Evolutionary conservation across 768 basidiomycete genomes (phyloP).

Genomic region (Hirschioporus abietinus): DNA sequence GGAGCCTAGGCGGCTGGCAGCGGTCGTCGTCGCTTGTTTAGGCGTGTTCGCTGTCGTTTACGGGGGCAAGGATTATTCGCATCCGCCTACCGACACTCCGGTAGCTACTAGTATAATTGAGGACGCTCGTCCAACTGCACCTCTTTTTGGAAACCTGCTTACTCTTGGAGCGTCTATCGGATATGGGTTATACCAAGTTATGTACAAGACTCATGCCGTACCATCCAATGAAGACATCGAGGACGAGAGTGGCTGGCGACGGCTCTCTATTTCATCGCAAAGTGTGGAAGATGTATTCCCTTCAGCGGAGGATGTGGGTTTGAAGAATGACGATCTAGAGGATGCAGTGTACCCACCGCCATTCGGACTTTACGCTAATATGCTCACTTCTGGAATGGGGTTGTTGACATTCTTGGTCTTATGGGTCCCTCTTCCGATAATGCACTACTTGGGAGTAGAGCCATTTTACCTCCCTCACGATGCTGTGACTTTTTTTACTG

Average conservation of each 20-base stretch:
- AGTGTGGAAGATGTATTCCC: background rate
- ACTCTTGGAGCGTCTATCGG: conserved; percentile 67
- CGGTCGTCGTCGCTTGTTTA: conserved; percentile 74
- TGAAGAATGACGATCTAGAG: conserved; percentile 21
- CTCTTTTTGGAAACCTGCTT: conserved; percentile 67
- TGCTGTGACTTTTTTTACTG: conserved; percentile 37
- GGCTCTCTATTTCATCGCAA: conserved; percentile 4
- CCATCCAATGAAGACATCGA: conserved; percentile 60
- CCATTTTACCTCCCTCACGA: conserved; percentile 59
- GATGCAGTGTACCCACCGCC: conserved; percentile 55
- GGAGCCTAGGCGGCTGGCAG: conserved; percentile 57
- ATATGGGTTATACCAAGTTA: conserved; percentile 77
- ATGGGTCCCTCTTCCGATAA: conserved; percentile 74
- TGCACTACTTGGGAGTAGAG: conserved; percentile 64
- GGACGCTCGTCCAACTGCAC: conserved; percentile 36
- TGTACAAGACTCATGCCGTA: conserved; percentile 78
- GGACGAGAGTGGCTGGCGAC: conserved; percentile 1
- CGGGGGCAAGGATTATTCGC: conserved; percentile 46
- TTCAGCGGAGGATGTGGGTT: conserved; percentile 20
- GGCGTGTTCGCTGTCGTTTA: conserved; percentile 83
- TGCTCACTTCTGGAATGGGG: conserved; percentile 78
- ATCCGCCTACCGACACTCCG: conserved; percentile 9
- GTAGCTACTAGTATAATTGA: conserved; percentile 12
- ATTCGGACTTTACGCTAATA: conserved; percentile 80
- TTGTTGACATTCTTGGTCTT: conserved; percentile 64